Evolutionary conservation across 768 basidiomycete genomes (phyloP), one percentile per base, ranked within the genome.

Genomic region (Rhodosporidiobolus odoratus): DNA sequence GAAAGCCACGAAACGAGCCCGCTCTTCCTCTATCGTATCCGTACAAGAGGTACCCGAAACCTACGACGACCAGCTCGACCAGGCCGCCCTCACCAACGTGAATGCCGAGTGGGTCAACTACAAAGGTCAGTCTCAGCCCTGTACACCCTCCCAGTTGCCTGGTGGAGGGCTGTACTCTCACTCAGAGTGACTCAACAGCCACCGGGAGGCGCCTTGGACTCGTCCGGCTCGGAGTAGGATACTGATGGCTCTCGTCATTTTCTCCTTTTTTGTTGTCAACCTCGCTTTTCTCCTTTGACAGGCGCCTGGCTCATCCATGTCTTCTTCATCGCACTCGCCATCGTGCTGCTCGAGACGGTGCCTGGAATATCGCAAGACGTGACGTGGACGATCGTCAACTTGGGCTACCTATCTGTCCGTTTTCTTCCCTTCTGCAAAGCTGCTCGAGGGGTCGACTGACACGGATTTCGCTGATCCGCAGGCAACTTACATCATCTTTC

Each of bases 301-400:
- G 95, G 96, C 68, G 94, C 96, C 75, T 99, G 96, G 96, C 82
- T 95, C 75, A 97, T 99, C 69, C 96, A 99, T 79, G 86, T 94
- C 65, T 88, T 98, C 48, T 86, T 99, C 78, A 92, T 99, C 76
- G 84, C 90, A 62, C 81, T 86, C 32, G 92, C 91, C 65, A 99
- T 98, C 82, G 85, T 98, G 73, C 84, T 94, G 76, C 86, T 99
- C 77, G 95, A 98, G 82, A 89, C 89, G 25, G 84, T 98, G 53
- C 96, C 96, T 0, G 91, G 92, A 38, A 92, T 98, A 86, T 88
- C 88, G 12, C 92, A 91, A 79, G 87, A 97, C 81, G 83, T 92
- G 56, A 92, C 92, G 79, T 99, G 96, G 96, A 95, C 94, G 15
- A 82, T 92, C 50, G 90, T 92, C 71, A 95, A 96, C 79, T 81